phyloP scores from a whole-genome alignment of 768 basidiomycete genomes.

The Atractiella rhizophila region DNA sequence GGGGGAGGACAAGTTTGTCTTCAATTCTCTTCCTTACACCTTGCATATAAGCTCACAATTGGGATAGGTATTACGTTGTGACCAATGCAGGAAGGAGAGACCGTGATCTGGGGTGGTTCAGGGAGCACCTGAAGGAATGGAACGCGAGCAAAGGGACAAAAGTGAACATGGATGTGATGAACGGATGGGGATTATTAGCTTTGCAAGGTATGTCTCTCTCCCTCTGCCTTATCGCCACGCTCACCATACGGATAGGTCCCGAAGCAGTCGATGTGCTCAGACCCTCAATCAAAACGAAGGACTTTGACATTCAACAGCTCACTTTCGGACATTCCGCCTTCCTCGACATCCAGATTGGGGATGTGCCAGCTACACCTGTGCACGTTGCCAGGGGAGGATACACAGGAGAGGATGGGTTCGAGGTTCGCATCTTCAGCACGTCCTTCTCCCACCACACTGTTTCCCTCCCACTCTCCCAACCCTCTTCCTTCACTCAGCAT shows the following conservation, averaged over 20 bases:
- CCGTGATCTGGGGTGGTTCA: slow-evolving; percentile 57
- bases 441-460: background rate
- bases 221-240: background rate
- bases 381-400: slow-evolving; percentile 82
- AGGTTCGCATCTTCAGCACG: slow-evolving; percentile 22
- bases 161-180: slow-evolving; percentile 56
- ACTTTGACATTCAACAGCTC: slow-evolving; percentile 43
- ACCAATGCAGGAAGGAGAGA: slow-evolving; percentile 78
- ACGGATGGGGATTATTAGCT: slow-evolving; percentile 67
- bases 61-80: slow-evolving; percentile 69
- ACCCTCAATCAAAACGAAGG: slow-evolving; percentile 29
- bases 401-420: slow-evolving; percentile 96
- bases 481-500: too few species aligned
- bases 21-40: too few species aligned
- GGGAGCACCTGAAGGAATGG: slow-evolving; percentile 44
- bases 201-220: slow-evolving; percentile 40
- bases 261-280: slow-evolving; percentile 58
- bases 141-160: slow-evolving; percentile 30
- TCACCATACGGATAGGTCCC: slow-evolving; percentile 33
- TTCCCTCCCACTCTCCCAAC: background rate
- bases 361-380: slow-evolving; percentile 29
- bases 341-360: slow-evolving; percentile 36
- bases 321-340: slow-evolving; percentile 68
- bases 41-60: slow-evolving; percentile 18
- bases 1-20: slow-evolving; percentile 14